A percentile compares a stretch with the other conserved stretches of the same genome.
These are phyloP conservation scores for Stipa capillata DNA, from an alignment of 176 grass and related monocot genomes.

Conservation along the genomic window DNA sequence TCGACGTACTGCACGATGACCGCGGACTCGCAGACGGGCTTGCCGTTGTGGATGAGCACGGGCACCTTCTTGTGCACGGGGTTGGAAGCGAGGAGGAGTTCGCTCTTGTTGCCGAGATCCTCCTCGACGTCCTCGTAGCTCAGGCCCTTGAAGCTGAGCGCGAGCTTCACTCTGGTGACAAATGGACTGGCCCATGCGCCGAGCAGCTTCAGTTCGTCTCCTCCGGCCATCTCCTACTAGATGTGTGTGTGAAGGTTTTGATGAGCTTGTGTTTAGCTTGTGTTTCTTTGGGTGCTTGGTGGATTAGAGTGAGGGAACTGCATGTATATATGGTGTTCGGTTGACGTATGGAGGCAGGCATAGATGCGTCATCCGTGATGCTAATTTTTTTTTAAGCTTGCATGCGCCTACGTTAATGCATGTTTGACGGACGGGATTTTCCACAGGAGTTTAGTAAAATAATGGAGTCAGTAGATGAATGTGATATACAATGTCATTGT, in stretches of 20 bases:
- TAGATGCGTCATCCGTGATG: neutral
- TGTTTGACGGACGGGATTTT: neutral
- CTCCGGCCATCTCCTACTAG: neutral
- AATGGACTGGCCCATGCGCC: constrained; percentile 15
- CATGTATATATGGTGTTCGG: neutral
- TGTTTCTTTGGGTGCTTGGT: neutral
- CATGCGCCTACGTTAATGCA: too few relatives aligned
- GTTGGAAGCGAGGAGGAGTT: too few relatives aligned
- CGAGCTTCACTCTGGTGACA: constrained; percentile 14
- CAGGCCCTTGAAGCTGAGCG: constrained; percentile 14
- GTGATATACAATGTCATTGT: too few relatives aligned
- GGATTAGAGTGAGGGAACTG: too few relatives aligned
- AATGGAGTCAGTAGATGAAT: too few relatives aligned
- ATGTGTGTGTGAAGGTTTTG: neutral
- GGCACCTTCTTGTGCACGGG: constrained; percentile 38
- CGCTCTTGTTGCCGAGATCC: too few relatives aligned
- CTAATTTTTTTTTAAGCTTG: too few relatives aligned
- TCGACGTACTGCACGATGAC: constrained; percentile 55
- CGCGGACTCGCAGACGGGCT: constrained; percentile 23
- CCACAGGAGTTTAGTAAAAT: neutral
- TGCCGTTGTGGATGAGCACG: constrained; percentile 44
- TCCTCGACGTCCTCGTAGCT: constrained; percentile 14
- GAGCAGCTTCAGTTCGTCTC: constrained; percentile 29
- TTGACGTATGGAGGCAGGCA: neutral
- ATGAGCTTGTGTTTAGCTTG: neutral